Percentiles rank a stretch among this genome's conserved stretches.
phyloP scores from a whole-genome alignment of 495 filamentous ascomycete species.

The Talaromyces adpressus region DNA sequence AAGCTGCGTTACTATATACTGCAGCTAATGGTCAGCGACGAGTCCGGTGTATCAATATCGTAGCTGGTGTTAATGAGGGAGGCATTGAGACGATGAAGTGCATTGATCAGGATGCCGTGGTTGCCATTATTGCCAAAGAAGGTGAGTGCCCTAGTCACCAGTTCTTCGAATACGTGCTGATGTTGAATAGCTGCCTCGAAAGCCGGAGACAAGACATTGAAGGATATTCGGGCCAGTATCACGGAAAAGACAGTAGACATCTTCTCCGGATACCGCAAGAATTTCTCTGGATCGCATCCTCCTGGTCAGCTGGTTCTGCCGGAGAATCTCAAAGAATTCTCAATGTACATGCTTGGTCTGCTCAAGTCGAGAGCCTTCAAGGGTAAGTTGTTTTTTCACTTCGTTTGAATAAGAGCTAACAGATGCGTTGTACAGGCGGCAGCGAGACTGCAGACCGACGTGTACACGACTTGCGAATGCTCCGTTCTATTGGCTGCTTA shows the following conservation, averaged over 20 bases:
- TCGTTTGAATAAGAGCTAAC: background rate
- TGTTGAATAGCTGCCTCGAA: slow-evolving; percentile 58
- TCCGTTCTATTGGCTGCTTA: slow-evolving; percentile 75
- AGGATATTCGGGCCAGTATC: slow-evolving; percentile 77
- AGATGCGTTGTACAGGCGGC: slow-evolving; percentile 42
- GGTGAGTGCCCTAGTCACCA: slow-evolving; percentile 23
- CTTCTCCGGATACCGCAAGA: slow-evolving; percentile 86
- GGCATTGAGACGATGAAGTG: slow-evolving; percentile 80
- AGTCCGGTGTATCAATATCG: slow-evolving; percentile 87
- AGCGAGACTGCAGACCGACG: slow-evolving; percentile 87
- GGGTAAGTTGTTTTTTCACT: slow-evolving; percentile 31
- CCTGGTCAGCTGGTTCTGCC: slow-evolving; percentile 92
- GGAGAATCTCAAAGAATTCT: slow-evolving; percentile 92
- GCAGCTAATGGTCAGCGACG: slow-evolving; percentile 83
- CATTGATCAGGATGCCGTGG: slow-evolving; percentile 90
- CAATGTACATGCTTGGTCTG: slow-evolving; percentile 93
- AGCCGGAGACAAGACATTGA: slow-evolving; percentile 70
- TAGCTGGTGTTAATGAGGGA: slow-evolving; percentile 83
- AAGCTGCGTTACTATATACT: slow-evolving; percentile 90
- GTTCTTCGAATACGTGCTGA: background rate
- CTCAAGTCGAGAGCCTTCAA: slow-evolving; percentile 92
- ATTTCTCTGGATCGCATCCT: slow-evolving; percentile 77
- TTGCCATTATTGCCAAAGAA: slow-evolving; percentile 84
- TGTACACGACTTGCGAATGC: slow-evolving; percentile 83
- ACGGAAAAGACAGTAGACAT: slow-evolving; percentile 95